Evolutionary conservation across 495 filamentous ascomycete species (phyloP).

Genomic region (Penicillium pulvis): DNA sequence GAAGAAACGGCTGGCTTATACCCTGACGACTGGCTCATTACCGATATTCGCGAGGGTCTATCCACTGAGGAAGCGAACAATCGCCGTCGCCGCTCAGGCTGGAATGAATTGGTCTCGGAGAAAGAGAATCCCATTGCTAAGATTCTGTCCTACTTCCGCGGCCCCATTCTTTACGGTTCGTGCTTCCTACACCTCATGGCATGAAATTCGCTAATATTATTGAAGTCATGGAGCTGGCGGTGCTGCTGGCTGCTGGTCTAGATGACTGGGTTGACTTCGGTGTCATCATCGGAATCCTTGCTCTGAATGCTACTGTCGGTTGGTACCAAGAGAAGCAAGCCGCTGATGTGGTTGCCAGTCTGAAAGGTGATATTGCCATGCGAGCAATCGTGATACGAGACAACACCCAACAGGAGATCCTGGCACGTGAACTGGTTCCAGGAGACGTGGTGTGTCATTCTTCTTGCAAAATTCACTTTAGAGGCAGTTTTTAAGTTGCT

Average conservation of each 20-base stretch:
- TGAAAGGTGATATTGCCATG: constrained; percentile 83
- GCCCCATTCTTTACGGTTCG: constrained; percentile 81
- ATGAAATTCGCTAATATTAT: neutral
- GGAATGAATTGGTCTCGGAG: constrained; percentile 72
- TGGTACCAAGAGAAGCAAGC: constrained; percentile 88
- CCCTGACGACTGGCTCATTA: constrained; percentile 71
- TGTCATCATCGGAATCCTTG: constrained; percentile 78
- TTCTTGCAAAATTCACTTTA: neutral
- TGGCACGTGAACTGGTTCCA: constrained; percentile 75
- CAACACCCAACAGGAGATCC: constrained; percentile 63
- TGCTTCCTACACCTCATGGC: neutral
- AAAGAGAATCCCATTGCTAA: constrained; percentile 74
- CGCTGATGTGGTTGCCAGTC: constrained; percentile 75
- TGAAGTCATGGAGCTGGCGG: constrained; percentile 79
- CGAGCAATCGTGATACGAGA: constrained; percentile 68
- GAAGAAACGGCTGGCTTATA: constrained; percentile 46
- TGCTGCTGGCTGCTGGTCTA: constrained; percentile 72
- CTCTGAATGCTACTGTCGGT: constrained; percentile 73
- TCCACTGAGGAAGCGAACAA: constrained; percentile 52
- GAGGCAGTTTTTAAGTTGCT: too few relatives aligned
- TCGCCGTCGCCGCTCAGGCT: constrained; percentile 64
- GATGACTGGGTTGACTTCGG: constrained; percentile 80
- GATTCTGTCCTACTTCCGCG: constrained; percentile 72
- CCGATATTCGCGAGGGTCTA: constrained; percentile 67
- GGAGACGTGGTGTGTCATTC: constrained; percentile 70